Evolutionary conservation across 345 rosid species (phyloP), one percentile per base, ranked within the genome.

Genomic region (Reutealis trisperma): DNA sequence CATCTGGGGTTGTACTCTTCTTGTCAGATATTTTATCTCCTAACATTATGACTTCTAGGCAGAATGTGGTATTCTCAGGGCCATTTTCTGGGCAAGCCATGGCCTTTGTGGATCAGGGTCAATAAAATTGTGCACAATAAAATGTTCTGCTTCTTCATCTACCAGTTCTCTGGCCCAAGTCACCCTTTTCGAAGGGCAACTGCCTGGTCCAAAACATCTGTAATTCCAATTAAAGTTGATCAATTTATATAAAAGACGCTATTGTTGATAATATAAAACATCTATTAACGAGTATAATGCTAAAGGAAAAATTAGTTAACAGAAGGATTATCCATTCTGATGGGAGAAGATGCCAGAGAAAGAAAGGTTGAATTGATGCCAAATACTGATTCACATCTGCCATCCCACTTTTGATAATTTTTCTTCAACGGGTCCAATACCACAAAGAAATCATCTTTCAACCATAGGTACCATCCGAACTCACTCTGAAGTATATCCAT

Each of bases 161-260:
- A 90, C 72, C 83, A 96, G 88, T 87, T 94, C 95, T 84, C 99
- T 89, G 6, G 92, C 84, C 99, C 98, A 92, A 0, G 83, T 78
- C 72, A 84, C 95, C 16, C 99, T 90, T 76, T 88, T 85, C 22
- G 89, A 78, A n/a, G 85, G 86, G 84, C 91, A 91, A 75, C 95
- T 85, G 37, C 98, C 97, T 5, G 97, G 92, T 61, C 97, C 98
- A 77, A 79, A 92, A 80, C 97, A 96, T 86, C 99, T 95, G 84
- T 78, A 58, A 11, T 67, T 80, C 70, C 58, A 34, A 71, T 63
- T 58, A 49, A 57, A 25, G 12, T 25, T 45, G 63, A 57, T 57
- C 41, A 45, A 16, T 32, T 63, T 51, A 54, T 10, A 24, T 44
- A 49, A 44, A 13, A 30, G 13, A 9, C 11, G 1, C 14, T 47